phyloP scores from a whole-genome alignment of 2,329 filamentous ascomycete species.

The Diatrype stigma region DNA sequence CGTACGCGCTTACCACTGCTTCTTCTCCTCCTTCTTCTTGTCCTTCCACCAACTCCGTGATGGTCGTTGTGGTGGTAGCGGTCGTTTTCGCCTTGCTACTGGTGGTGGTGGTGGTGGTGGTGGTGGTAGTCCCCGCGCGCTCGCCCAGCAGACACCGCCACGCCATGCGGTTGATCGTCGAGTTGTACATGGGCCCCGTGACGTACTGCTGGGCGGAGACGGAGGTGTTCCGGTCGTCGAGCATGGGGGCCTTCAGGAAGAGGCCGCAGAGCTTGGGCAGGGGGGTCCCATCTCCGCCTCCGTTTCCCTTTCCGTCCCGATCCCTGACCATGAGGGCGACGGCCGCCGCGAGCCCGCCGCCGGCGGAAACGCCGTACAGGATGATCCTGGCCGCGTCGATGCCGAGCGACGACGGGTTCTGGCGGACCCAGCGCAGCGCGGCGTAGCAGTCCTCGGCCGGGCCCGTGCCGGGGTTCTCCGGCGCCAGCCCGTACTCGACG shows the following conservation, averaged over 20 bases:
- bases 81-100: too few relatives aligned
- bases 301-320: constrained; percentile 12
- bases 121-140: constrained; percentile 18
- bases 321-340: constrained; percentile 45
- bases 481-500: constrained; percentile 29
- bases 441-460: constrained; percentile 35
- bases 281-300: too few relatives aligned
- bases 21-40: not conserved
- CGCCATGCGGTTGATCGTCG: constrained; percentile 23
- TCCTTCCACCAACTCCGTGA: too few relatives aligned
- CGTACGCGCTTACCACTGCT: constrained; percentile 26
- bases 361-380: constrained; percentile 52
- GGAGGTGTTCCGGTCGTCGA: constrained; percentile 34
- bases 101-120: constrained; percentile 4
- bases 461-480: constrained; percentile 24
- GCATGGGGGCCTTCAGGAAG: constrained; percentile 36
- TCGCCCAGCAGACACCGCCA: constrained; percentile 29
- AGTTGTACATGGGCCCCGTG: constrained; percentile 26
- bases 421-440: constrained; percentile 28
- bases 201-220: constrained; percentile 26
- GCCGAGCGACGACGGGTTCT: constrained; percentile 30
- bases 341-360: constrained; percentile 52
- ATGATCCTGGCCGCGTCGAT: constrained; percentile 46
- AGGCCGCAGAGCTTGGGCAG: constrained; percentile 35
- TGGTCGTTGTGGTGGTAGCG: too few relatives aligned